Base-by-base conservation (phyloP, 1,139 yeast species). In the Debaryomyces singareniensis region DNA sequence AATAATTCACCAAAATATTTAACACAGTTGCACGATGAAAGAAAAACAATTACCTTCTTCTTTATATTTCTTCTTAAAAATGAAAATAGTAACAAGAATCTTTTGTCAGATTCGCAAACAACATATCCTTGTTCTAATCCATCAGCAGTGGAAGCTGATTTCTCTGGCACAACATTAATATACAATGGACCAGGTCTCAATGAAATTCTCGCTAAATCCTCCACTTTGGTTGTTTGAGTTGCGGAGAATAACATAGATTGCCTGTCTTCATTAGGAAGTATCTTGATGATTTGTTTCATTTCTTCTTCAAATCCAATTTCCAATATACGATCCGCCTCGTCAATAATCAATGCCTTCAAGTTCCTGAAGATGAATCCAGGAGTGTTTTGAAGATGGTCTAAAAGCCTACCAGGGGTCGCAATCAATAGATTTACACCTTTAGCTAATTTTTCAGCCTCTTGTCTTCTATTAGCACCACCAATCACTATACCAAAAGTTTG, bases 231-330 rank as follows among this genome's bases (percentile, higher is more conserved):
- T 24, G 99, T 91, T 58, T 91, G 99, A 1, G 99, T 91, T 29
- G 99, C 98, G 11, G 97, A 87, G 55, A 93, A 91, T 44, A 91
- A 67, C 97, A 91, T 91, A 25, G 96, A 74, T 59, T 91, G 99
- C 61, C 99, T 81, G 44, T 83, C 89, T 42, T 87, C 95, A 41
- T 77, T 82, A 29, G 99, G 99, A 51, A 93, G 68, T 39, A 93
- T 85, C 60, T 82, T 85, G 51, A 91, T 86, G 50, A 91, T 91
- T 61, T 93, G 97, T 57, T 75, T 83, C 97, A 91, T 91, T 67
- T 91, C 97, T 44, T 91, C 97, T 65, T 91, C 97, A 60, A 91
- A 91, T 40, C 98, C 98, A 51, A 87, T 87, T 60, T 91, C 97
- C 52, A 91, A 68, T 44, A 91, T 91, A 58, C 98, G 76, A 58